Conservation (phyloP, 2,329 filamentous ascomycete species). For the Pseudofabraea citricarpa region DNA sequence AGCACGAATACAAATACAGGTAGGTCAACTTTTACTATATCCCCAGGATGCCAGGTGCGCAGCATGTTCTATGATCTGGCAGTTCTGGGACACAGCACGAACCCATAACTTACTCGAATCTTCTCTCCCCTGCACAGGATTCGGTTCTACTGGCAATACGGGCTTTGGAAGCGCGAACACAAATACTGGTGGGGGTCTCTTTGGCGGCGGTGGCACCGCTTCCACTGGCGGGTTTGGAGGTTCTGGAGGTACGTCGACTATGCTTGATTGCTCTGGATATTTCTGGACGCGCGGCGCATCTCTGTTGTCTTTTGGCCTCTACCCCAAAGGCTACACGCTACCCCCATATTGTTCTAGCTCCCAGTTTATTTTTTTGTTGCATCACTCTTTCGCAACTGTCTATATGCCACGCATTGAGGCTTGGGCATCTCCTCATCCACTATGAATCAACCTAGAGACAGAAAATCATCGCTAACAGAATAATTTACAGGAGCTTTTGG, state of each 20-base stretch:
- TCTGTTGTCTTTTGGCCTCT: background rate
- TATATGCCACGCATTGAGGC: too few species aligned
- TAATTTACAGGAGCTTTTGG: constrained; percentile 36
- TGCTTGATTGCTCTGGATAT: constrained; percentile 16
- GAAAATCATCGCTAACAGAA: constrained; percentile 1
- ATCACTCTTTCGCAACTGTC: too few species aligned
- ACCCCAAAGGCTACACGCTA: too few species aligned
- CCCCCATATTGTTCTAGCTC: too few species aligned
- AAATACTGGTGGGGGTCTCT: constrained; percentile 32
- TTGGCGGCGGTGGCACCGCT: constrained; percentile 29
- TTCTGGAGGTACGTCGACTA: constrained; percentile 33
- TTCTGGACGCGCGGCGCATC: constrained; percentile 16
- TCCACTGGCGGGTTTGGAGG: constrained; percentile 28
- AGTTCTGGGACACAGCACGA: constrained; percentile 16
- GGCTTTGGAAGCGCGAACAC: constrained; percentile 35
- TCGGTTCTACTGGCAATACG: constrained; percentile 33
- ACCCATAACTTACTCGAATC: constrained; percentile 28
- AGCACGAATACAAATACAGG: constrained; percentile 28
- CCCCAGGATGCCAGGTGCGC: constrained; percentile 5
- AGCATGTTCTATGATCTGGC: constrained; percentile 10
- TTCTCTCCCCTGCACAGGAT: constrained; percentile 31
- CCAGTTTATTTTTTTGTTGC: too few species aligned
- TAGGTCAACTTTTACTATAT: constrained; percentile 21
- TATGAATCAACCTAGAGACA: background rate
- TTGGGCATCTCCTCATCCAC: too few species aligned